Evolutionary conservation across 345 rosid genomes (phyloP), one percentile per base, ranked within the genome.

Genomic region (Gossypium ekmanianum): DNA sequence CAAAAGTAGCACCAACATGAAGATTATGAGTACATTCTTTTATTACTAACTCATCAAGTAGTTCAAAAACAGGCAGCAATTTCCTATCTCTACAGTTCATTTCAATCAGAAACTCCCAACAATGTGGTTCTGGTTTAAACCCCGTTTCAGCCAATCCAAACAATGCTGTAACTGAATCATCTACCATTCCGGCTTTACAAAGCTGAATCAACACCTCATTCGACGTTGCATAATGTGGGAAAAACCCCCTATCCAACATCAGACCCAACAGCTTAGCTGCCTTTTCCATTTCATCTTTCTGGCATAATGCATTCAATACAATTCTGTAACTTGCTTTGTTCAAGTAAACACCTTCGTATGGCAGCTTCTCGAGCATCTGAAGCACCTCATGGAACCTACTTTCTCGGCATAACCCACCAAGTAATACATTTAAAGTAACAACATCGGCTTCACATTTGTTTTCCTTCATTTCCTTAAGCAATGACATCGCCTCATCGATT

Each of bases 261-360:
- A 89, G 74, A 78, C 72, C 73, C 75, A 92, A 64, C 78, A 92
- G 77, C 48, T 76, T 68, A 1, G 78, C 66, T 7, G 96, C 94
- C 84, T 87, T 89, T 71, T 78, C 86, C 67, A 95, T 73, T 74
- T 93, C 89, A 62, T 84, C 89, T 24, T 80, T 83, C 34, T 86
- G 85, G 64, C 86, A 87, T 76, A 91, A 81, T n/a, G 80, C 79
- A 69, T 93, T 94, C 78, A 95, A 74, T 44, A 93, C 86, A 72
- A 91, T 91, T 79, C 99, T 85, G 77, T 91, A 95, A 78, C 94
- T 95, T 50, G 82, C 91, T 83, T 89, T 91, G 79, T 93, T 89
- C 66, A 89, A 81, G 85, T 68, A 83, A 78, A 85, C 85, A 72
- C 98, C 92, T 66, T 88, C 89, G 7, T 64, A 65, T 14, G 84